Evolutionary conservation across 2,329 filamentous ascomycete species (phyloP).

Genomic region (Calonectria pseudoturangicola): DNA sequence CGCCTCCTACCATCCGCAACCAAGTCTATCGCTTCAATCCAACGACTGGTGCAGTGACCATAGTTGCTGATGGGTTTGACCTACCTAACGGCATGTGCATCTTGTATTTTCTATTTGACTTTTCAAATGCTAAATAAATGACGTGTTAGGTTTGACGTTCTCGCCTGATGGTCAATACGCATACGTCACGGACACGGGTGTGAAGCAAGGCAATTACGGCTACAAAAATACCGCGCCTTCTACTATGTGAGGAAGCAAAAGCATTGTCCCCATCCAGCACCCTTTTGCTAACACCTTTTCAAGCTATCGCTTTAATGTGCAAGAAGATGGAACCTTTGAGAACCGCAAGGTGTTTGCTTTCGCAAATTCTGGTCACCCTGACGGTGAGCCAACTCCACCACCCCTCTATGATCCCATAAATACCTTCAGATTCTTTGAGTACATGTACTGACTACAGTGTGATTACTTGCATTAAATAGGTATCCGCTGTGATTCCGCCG

Average conservation of each 20-base stretch:
- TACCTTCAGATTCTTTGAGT: background rate
- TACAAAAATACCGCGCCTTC: constrained; percentile 63
- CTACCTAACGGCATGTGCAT: constrained; percentile 68
- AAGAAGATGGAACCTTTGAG: constrained; percentile 66
- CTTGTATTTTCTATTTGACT: accelerated
- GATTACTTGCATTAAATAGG: constrained; percentile 55
- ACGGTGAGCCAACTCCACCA: constrained; percentile 64
- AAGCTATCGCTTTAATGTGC: constrained; percentile 61
- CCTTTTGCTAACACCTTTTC: background rate
- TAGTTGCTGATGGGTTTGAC: constrained; percentile 74
- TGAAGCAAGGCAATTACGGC: constrained; percentile 47
- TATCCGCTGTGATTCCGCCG: constrained; percentile 72
- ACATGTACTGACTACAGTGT: background rate
- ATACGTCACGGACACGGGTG: constrained; percentile 75
- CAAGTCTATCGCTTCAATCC: constrained; percentile 76
- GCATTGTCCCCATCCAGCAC: background rate
- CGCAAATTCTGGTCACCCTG: constrained; percentile 71
- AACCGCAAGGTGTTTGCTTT: constrained; percentile 75
- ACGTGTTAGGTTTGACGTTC: constrained; percentile 68
- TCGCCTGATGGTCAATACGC: constrained; percentile 70
- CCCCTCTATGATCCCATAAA: background rate
- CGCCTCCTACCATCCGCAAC: constrained; percentile 69
- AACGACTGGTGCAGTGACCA: constrained; percentile 68
- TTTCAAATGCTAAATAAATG: constrained; percentile 6
- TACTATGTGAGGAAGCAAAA: constrained; percentile 63